These are phyloP conservation scores for Hyaloscypha bicolor DNA, from an alignment of 495 filamentous ascomycete genomes.

Conservation along the genomic window DNA sequence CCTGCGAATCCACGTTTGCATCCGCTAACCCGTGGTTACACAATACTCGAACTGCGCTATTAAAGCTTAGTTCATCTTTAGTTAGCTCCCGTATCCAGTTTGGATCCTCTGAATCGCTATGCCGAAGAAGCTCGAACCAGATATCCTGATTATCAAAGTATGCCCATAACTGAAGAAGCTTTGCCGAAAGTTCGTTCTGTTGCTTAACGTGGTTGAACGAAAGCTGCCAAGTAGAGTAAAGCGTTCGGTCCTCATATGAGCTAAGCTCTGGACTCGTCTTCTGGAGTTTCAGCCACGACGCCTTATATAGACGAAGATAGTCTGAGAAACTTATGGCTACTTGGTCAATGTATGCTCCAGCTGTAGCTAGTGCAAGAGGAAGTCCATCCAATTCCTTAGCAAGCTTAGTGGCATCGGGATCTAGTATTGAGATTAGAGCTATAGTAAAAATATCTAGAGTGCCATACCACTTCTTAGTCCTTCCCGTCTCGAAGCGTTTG, in stretches of 20 bases:
- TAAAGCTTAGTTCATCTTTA: constrained; percentile 25
- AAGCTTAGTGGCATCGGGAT: constrained; percentile 29
- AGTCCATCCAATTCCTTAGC: constrained; percentile 33
- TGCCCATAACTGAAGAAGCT: constrained; percentile 47
- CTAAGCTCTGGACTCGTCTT: constrained; percentile 29
- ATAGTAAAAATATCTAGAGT: constrained; percentile 1
- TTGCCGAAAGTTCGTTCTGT: constrained; percentile 37
- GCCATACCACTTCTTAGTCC: neutral
- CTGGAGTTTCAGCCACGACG: constrained; percentile 35
- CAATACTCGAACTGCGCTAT: constrained; percentile 14
- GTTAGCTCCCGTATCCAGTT: constrained; percentile 22
- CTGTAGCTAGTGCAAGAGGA: constrained; percentile 35
- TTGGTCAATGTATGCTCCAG: constrained; percentile 37
- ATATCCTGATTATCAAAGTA: constrained; percentile 52
- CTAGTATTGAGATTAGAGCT: constrained; percentile 3
- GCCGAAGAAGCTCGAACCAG: constrained; percentile 45
- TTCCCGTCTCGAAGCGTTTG: no score
- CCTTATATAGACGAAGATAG: constrained; percentile 27
- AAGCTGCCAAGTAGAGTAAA: constrained; percentile 47
- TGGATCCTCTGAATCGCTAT: constrained; percentile 7
- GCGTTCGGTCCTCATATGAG: constrained; percentile 34
- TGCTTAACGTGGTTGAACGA: constrained; percentile 44
- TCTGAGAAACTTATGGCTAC: constrained; percentile 22
- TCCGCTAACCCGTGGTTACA: constrained; percentile 35
- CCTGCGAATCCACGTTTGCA: constrained; percentile 16